Percentiles rank a stretch among this genome's conserved stretches.
phyloP scores from a whole-genome alignment of 345 rosid genomes.

The Acer negundo region DNA sequence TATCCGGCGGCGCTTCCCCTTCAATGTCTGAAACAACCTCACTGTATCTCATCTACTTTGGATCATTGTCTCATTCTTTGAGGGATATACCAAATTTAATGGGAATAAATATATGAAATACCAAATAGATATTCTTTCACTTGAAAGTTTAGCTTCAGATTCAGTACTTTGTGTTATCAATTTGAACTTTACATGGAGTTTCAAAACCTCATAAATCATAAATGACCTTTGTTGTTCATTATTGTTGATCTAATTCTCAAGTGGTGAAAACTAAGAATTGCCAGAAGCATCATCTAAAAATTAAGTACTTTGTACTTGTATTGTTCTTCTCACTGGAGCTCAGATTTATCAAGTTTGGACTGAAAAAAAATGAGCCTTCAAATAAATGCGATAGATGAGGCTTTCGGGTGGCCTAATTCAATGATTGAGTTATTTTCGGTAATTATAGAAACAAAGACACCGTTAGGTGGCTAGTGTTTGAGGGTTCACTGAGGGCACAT shows the following conservation, averaged over 20 bases:
- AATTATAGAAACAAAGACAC: too few species aligned
- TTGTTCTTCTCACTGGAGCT: neutral
- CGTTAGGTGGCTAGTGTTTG: too few species aligned
- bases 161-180: neutral
- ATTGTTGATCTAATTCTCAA: neutral
- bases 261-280: neutral
- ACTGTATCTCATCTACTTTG: slow-evolving; percentile 15
- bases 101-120: slow-evolving; percentile 37
- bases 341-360: neutral
- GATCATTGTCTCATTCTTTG: slow-evolving; percentile 30
- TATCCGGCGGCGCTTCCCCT: slow-evolving; percentile 11
- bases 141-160: neutral
- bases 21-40: slow-evolving; percentile 14
- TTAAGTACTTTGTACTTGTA: neutral
- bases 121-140: neutral
- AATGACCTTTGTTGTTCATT: neutral
- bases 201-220: neutral
- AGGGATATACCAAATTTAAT: slow-evolving; percentile 35
- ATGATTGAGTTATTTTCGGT: too few species aligned
- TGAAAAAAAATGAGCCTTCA: too few species aligned
- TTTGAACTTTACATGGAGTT: neutral
- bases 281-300: neutral
- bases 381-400: too few species aligned
- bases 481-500: too few species aligned
- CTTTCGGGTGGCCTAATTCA: too few species aligned